Evolutionary conservation across 2,329 filamentous ascomycete species (phyloP).

Genomic region (Alternaria arborescens): DNA sequence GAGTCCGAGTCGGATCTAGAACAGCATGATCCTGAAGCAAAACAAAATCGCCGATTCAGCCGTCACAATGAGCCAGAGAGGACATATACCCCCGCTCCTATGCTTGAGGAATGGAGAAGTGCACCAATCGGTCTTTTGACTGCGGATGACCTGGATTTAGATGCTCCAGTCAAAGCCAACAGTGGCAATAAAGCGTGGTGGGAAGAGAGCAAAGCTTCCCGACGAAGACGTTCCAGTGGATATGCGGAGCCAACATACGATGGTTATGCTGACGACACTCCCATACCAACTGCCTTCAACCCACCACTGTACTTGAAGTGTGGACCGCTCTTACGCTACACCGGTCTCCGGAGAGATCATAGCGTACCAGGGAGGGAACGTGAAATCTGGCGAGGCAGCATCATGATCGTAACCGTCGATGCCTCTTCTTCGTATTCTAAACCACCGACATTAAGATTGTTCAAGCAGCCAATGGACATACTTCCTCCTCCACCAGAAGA

Average conservation of each 20-base stretch:
- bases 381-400: constrained; percentile 89
- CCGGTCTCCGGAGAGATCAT: constrained; percentile 75
- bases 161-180: constrained; percentile 40
- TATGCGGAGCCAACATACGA: constrained; percentile 64
- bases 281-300: constrained; percentile 76
- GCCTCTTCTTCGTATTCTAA: constrained; percentile 81
- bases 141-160: constrained; percentile 55
- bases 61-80: constrained; percentile 56
- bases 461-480: constrained; percentile 84
- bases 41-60: constrained; percentile 42
- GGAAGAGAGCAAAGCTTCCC: constrained; percentile 66
- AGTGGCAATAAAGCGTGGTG: constrained; percentile 70
- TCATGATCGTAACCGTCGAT: constrained; percentile 96
- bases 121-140: constrained; percentile 52
- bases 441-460: constrained; percentile 80
- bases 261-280: constrained; percentile 71
- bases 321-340: constrained; percentile 89
- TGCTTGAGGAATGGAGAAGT: constrained; percentile 65
- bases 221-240: constrained; percentile 49
- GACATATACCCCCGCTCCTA: constrained; percentile 65
- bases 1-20: constrained; percentile 35
- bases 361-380: constrained; percentile 60
- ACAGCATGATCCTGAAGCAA: constrained; percentile 35
- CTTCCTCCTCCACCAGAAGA: constrained; percentile 79
- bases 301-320: constrained; percentile 87